phyloP scores from a whole-genome alignment of 179 eudicot genomes.

The Camellia oleifera region DNA sequence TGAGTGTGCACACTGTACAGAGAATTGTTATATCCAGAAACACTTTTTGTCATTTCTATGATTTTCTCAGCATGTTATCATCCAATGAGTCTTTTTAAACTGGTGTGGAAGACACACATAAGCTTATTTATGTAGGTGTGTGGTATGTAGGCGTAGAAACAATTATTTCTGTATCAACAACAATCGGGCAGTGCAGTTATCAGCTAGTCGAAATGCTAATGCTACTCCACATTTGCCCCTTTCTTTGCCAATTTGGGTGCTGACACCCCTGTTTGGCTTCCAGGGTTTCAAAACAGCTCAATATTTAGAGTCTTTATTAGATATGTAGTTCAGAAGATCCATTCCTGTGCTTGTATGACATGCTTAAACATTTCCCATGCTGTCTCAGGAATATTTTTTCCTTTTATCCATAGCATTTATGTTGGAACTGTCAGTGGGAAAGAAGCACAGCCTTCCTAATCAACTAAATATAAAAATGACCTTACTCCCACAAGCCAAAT shows the following conservation, averaged over 20 bases:
- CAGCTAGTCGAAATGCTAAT: not conserved
- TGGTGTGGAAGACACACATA: not conserved
- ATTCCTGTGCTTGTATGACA: not conserved
- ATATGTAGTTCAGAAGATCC: not conserved
- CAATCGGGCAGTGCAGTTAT: not conserved
- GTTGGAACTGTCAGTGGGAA: not conserved
- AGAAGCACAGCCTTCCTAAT: not conserved
- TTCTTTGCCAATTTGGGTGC: not conserved
- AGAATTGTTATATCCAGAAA: not conserved
- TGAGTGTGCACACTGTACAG: not conserved
- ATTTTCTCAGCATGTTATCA: not conserved
- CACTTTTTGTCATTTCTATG: not conserved
- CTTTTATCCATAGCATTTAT: not conserved
- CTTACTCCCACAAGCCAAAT: not conserved
- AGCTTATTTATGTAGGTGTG: not conserved
- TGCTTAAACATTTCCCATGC: not conserved
- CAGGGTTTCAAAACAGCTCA: not conserved
- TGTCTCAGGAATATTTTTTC: not conserved
- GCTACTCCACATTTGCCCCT: not conserved
- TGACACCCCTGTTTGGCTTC: not conserved
- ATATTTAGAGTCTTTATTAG: too few species aligned
- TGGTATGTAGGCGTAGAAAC: not conserved
- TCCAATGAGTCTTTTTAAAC: not conserved
- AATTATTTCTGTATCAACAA: not conserved
- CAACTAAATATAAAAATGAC: constrained; percentile 1